Evolutionary conservation across 352 stramenopile genomes (phyloP).

Genomic region (Ophiocytium majus): DNA sequence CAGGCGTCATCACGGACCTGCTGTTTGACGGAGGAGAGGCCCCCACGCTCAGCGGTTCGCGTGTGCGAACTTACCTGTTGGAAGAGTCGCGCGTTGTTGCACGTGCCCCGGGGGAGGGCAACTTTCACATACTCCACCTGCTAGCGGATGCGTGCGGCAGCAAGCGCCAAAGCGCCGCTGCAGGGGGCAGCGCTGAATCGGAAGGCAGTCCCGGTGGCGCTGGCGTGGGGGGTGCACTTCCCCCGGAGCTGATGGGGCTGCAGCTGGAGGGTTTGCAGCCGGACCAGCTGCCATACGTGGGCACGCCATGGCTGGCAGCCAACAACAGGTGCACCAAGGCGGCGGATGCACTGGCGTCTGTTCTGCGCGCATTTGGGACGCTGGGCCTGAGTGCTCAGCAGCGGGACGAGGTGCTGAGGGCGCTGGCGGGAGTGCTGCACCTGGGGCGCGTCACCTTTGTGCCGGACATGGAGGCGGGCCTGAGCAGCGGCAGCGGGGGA

Average conservation of each 20-base stretch:
- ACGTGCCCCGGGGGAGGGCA: background rate
- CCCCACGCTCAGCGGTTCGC: background rate
- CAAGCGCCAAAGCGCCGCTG: too few species aligned
- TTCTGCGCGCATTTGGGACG: background rate
- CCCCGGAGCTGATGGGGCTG: background rate
- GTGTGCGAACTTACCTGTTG: background rate
- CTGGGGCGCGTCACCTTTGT: background rate
- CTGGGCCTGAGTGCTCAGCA: background rate
- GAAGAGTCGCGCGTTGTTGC: background rate
- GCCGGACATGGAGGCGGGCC: too few species aligned
- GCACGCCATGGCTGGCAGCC: background rate
- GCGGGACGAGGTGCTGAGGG: background rate
- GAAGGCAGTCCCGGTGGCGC: too few species aligned
- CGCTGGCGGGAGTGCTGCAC: slow-evolving; percentile 8
- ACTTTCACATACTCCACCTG: slow-evolving; percentile 11
- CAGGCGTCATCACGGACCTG: background rate
- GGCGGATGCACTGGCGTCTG: background rate
- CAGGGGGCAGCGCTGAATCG: background rate
- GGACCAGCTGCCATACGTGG: background rate
- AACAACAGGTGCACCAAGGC: background rate
- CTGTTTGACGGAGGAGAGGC: background rate
- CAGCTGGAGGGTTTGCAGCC: background rate
- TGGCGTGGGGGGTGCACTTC: too few species aligned
- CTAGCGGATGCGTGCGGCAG: background rate
- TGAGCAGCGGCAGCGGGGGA: too few species aligned